Conservation (phyloP, 768 basidiomycete genomes). For the Amanita molliuscula region DNA sequence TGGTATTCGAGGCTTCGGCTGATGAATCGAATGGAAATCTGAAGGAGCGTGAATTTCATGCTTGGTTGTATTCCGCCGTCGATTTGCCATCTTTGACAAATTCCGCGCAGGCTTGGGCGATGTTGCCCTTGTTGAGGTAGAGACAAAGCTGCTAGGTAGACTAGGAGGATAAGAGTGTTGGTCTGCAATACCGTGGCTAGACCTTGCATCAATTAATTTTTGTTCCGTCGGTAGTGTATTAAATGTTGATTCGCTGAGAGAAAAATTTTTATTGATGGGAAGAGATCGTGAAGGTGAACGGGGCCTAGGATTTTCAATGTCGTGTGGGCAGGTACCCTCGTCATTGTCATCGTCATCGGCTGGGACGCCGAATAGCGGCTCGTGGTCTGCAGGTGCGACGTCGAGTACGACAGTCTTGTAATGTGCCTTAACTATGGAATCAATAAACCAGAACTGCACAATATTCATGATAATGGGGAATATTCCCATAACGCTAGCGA, state of each 20-base stretch:
- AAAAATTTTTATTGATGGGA: slow-evolving; percentile 12
- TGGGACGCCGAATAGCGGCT: slow-evolving; percentile 50
- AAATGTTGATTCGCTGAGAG: slow-evolving; percentile 1
- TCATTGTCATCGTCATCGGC: slow-evolving; percentile 53
- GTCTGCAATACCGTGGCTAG: slow-evolving; percentile 21
- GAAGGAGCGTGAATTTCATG: slow-evolving; percentile 7
- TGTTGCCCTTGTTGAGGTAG: slow-evolving; percentile 19
- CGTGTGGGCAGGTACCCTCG: slow-evolving; percentile 30
- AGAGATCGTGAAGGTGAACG: slow-evolving; percentile 24
- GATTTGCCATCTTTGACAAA: slow-evolving; percentile 28
- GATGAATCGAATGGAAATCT: slow-evolving; percentile 4
- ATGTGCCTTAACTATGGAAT: slow-evolving; percentile 78
- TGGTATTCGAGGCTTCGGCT: slow-evolving; percentile 11
- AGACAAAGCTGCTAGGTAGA: slow-evolving; percentile 30
- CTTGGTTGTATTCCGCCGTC: slow-evolving; percentile 5
- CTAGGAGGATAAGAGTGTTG: slow-evolving; percentile 58
- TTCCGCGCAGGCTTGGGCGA: slow-evolving; percentile 21
- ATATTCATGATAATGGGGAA: slow-evolving; percentile 88
- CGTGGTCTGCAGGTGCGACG: slow-evolving; percentile 32
- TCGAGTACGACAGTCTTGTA: slow-evolving; percentile 27
- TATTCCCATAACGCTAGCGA: slow-evolving; percentile 72
- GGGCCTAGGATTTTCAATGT: slow-evolving; percentile 36
- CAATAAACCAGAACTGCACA: slow-evolving; percentile 91
- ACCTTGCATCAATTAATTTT: slow-evolving; percentile 28
- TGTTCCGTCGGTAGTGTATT: slow-evolving; percentile 24